A percentile compares a stretch with the other conserved stretches of the same genome.
Evolutionary conservation across 1,284 basidiomycete genomes (phyloP).

Genomic region (Sanghuangporus sanghuang): DNA sequence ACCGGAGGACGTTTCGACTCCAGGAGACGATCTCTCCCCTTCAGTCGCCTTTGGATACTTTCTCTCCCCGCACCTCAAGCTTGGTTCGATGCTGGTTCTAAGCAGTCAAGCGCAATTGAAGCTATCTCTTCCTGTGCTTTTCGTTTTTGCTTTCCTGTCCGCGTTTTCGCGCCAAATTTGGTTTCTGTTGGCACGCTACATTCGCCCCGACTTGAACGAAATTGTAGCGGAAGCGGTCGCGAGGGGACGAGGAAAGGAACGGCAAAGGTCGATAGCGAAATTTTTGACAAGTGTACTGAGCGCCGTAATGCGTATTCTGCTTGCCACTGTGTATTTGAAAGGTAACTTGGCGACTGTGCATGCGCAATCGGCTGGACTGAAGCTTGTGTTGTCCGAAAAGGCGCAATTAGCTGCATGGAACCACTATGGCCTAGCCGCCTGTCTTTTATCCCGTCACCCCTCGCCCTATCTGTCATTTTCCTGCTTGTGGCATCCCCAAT

Average conservation of each 20-base stretch:
- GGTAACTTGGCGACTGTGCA: constrained; percentile 43
- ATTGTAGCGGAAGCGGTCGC: constrained; percentile 57
- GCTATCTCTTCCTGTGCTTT: constrained; percentile 44
- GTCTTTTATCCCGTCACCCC: constrained; percentile 32
- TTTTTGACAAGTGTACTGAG: constrained; percentile 36
- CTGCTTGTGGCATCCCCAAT: constrained; percentile 43
- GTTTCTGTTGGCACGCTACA: constrained; percentile 68
- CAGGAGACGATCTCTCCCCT: constrained; percentile 37
- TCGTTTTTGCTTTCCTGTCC: constrained; percentile 51
- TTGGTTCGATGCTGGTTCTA: constrained; percentile 59
- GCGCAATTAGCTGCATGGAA: constrained; percentile 11
- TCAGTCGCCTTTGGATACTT: constrained; percentile 64
- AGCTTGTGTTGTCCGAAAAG: constrained; percentile 34
- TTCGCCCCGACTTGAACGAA: constrained; percentile 58
- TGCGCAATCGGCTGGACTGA: constrained; percentile 27
- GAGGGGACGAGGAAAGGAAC: constrained; percentile 45
- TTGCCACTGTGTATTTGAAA: constrained; percentile 58
- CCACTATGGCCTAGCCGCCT: constrained; percentile 23
- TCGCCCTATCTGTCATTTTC: constrained; percentile 34
- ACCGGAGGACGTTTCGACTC: neutral
- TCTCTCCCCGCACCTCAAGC: constrained; percentile 59
- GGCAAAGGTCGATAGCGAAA: constrained; percentile 36
- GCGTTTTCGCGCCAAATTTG: constrained; percentile 61
- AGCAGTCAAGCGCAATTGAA: constrained; percentile 42
- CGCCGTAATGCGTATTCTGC: constrained; percentile 40